These are phyloP conservation scores for Microbotryum silenes-acaulis DNA, from an alignment of 1,284 basidiomycete genomes.

Conservation along the genomic window DNA sequence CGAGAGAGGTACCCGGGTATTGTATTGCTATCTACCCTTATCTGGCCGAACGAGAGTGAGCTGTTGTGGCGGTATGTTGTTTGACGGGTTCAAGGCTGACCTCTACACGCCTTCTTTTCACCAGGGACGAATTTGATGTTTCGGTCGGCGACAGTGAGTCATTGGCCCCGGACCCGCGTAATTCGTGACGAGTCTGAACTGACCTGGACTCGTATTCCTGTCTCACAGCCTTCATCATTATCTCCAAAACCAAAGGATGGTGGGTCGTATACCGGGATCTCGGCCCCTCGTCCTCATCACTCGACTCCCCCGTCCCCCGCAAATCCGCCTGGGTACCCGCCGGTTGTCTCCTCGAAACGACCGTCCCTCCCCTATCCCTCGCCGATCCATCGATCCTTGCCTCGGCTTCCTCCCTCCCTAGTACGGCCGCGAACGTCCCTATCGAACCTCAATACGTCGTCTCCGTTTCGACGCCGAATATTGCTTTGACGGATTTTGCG, in stretches of 20 bases:
- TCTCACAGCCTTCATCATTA: constrained; percentile 84
- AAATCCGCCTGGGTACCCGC: constrained; percentile 44
- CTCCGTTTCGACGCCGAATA: constrained; percentile 85
- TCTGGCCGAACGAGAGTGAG: constrained; percentile 34
- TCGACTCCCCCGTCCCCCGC: constrained; percentile 81
- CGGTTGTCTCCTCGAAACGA: constrained; percentile 84
- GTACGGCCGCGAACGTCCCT: constrained; percentile 46
- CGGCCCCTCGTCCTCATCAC: constrained; percentile 63
- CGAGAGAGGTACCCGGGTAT: constrained; percentile 41
- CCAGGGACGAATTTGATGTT: constrained; percentile 85
- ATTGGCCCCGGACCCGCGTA: not conserved
- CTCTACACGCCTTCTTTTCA: not conserved
- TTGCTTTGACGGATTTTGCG: constrained; percentile 90
- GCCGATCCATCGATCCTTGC: constrained; percentile 66
- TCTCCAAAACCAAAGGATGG: constrained; percentile 92
- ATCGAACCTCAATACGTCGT: constrained; percentile 81
- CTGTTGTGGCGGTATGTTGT: not conserved
- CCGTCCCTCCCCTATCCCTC: constrained; percentile 45
- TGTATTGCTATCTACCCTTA: constrained; percentile 47
- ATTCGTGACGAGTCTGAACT: not conserved
- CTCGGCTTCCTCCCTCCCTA: constrained; percentile 38
- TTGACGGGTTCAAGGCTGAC: no score
- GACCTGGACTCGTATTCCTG: constrained; percentile 41
- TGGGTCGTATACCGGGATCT: constrained; percentile 93
- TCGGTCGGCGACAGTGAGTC: constrained; percentile 53